Base-by-base conservation (phyloP, 192 early-diverging fungal genomes). In the Coemansia sp. region DNA sequence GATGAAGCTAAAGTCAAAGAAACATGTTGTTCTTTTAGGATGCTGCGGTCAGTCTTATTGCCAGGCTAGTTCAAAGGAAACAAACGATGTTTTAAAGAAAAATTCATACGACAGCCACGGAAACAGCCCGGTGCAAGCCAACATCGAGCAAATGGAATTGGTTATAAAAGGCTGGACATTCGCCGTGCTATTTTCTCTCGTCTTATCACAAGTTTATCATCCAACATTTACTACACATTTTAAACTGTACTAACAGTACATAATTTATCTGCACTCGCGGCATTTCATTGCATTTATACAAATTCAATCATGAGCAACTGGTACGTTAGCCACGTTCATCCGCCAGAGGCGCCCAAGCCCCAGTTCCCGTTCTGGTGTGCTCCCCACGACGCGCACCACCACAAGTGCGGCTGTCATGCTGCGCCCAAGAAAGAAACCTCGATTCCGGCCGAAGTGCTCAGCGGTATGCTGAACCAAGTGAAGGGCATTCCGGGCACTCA, bases 401-500 rank as follows among this genome's bases (percentile, higher is more conserved):
- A 57, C 55, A 15, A 19, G 15, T 52, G 49, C 60, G 21, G 24
- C 7, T 21, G 50, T 2, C 10, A 66, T 12, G 8, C 37, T 2
- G 9, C 37, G 23, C 21, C 19, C 57, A 59, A 24, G n/a, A 37
- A 66, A 9, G 5, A n/a, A 24, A 6, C 23, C 27, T 24, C 14
- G 22, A 27, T 35, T 58, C 23, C 56, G 49, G 14, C 22, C 48
- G 10, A 50, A 14, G 15, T 50, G 60, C 45, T 61, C 12, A 32
- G 15, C 8, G 45, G 49, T 35, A 32, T 49, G 27, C 15, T 61
- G 45, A 47, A 61, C 7, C 23, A 35, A 47, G 60, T 61, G 45
- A 61, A 61, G 29, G 60, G 60, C 1, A 62, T 62, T 10, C 66
- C 66, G 6, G 66, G 66, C 10, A 68, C 66, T 1, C 66, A 68